Evolutionary conservation across 352 stramenopile species (phyloP), one percentile per base, ranked within the genome.

Genomic region (Thalassiosira gravida): DNA sequence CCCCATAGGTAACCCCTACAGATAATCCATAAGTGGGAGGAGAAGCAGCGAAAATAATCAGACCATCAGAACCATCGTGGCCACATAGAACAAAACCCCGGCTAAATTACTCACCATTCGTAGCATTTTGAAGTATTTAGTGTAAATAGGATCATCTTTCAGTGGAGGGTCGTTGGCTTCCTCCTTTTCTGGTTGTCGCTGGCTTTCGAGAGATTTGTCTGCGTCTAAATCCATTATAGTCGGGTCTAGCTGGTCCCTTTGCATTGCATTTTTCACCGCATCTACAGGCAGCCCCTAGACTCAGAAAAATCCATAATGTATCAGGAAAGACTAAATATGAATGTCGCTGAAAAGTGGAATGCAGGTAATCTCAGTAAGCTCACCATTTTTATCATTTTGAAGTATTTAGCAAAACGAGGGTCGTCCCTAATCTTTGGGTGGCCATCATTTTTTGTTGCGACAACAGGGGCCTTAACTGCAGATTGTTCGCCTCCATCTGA

Each of bases 81-180:
- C 5, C 32, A 39, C 32, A 39, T 11, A 39, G 32, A 11, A 39
- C 32, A 39, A 11, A 5, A 39, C 11, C 32, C 11, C 5, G 5
- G 5, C 32, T 39, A 11, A 11, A 39, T 39, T 39, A 39, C 32
- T 39, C 32, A 39, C 32, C 59, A 93, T 90, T 85, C n/a, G 0
- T 65, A 30, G 55, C 7, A 70, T 70, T 32, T 32, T 27, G 49
- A 32, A 35, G n/a, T 14, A 58, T 18, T 35, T 35, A 8, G 22
- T 16, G 3, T 24, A 56, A 62, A 85, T n/a, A 97, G 70, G 95
- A 97, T 97, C 46, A 85, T 91, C 76, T 96, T 96, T 62, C 57
- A 53, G 16, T 3, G 20, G 16, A 53, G 46, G 42, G 42, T 49
- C 42, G 8, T 49, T 13, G 42, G 42, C 24, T 73, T 75, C 5